Base-by-base conservation (phyloP, 805 yeast species). In the Ogataea dorogensis region DNA sequence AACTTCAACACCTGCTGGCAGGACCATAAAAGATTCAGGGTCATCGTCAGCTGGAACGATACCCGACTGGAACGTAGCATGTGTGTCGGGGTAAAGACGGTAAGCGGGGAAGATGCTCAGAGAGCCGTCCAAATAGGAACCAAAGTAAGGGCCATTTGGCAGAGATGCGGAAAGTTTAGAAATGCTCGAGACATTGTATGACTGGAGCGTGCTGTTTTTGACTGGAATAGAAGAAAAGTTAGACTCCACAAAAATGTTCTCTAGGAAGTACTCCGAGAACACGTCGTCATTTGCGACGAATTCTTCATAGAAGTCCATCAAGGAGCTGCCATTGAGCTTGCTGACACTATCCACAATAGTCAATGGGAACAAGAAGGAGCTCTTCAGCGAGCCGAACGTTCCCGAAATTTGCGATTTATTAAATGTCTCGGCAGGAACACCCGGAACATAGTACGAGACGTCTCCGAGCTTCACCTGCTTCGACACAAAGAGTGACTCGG, bases 1-100 rank as follows among this genome's bases (percentile, higher is more conserved):
- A 10, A 40, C 43, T 15, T 36, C 39, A 9, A 40, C 40, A 22
- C 43, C 43, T 5, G 40, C 43, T 9, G 43, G 43, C 2, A 40
- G 29, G 4, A 25, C 36, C 37, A 31, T 40, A 20, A 34, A 40
- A n/a, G 30, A 20, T 20, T 25, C 28, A 7, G 23, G 13, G n/a
- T 31, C 40, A 14, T 35, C 35, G 18, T 31, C 39, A 15, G 39
- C 26, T 4, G 43, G 43, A 5, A 40, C 43, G 13, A 40, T 28
- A 7, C 40, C 43, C 5, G 29, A 16, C 23, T 40, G 43, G 33
- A 40, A 40, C 7, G 43, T 24, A 27, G 33, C 43, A 29, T 40
- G 29, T 18, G 29, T 17, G 22, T 40, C 43, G 5, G 43, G 15
- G 12, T 40, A 40, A 11, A 40, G 31, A 17, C 39, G 40, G 31